These are phyloP conservation scores for Echinosophora koreensis DNA, from an alignment of 306 rosid species.

Conservation along the genomic window DNA sequence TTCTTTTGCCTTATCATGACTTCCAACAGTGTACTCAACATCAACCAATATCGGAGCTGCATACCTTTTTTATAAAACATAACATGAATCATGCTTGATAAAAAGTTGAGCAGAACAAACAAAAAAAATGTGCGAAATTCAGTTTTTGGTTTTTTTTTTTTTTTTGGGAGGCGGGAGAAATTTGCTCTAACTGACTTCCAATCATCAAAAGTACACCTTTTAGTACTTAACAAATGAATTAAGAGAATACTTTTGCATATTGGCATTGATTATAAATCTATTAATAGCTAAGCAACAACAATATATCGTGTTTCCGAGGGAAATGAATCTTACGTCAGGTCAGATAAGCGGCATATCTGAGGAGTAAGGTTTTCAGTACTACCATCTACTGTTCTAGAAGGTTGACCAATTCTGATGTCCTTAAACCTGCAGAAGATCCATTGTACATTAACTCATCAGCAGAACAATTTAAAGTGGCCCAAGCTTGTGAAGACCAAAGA, in stretches of 20 bases:
- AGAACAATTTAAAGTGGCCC: constrained; percentile 28
- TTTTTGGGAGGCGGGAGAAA: not conserved
- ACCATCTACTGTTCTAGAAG: constrained; percentile 65
- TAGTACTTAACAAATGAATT: constrained; percentile 6
- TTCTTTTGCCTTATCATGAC: constrained; percentile 50
- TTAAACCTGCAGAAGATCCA: constrained; percentile 64
- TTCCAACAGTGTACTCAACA: constrained; percentile 71
- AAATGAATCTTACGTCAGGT: constrained; percentile 67
- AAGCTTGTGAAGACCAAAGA: constrained; percentile 24
- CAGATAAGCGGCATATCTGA: constrained; percentile 83
- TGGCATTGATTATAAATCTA: constrained; percentile 1
- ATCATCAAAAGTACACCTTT: constrained; percentile 22
- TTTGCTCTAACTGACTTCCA: constrained; percentile 6
- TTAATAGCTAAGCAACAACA: constrained; percentile 33
- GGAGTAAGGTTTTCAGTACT: constrained; percentile 60
- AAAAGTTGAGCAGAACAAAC: constrained; percentile 31
- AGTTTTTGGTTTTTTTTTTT: not conserved
- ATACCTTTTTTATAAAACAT: constrained; percentile 59
- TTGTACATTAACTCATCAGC: constrained; percentile 32
- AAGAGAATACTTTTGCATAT: constrained; percentile 26
- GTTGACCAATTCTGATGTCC: constrained; percentile 69
- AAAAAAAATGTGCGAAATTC: constrained; percentile 3
- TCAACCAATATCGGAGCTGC: constrained; percentile 79
- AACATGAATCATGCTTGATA: constrained; percentile 9
- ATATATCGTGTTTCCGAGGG: not conserved